Evolutionary conservation across 2,329 filamentous ascomycete genomes (phyloP), one percentile per base, ranked within the genome.

Genomic region (Diplodia mutila): DNA sequence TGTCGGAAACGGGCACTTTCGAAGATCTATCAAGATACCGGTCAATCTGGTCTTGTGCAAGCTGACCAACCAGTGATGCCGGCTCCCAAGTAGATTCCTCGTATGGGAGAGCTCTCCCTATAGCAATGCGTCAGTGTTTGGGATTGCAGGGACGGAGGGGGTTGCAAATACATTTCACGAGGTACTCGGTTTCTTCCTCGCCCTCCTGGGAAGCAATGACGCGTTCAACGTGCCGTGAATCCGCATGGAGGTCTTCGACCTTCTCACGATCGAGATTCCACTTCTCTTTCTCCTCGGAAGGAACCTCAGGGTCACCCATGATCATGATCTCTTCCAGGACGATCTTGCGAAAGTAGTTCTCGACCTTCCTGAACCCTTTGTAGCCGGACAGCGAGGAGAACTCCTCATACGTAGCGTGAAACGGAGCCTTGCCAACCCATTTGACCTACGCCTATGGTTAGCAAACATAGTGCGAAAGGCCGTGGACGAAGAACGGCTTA

Each of bases 221-320:
- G 73, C 95, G 89, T 79, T 99, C 95, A 37, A 97, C 93, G 73
- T 95, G 90, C 70, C 92, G 95, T 79, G 92, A 97, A 75, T 98
- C 94, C 70, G 91, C 90, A 63, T 96, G 86, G 2, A 93, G 91
- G 77, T 98, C 94, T 68, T 93, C 88, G 71, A 95, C 91, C 68
- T 93, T 89, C 80, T 99, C 95, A 61, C 93, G 91, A 75, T 98
- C 93, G n/a, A 99, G 87, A 77, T 93, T 92, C 85, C 94, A 97
- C 78, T 96, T 94, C 80, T 98, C 93, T 69, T 91, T 91, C 72
- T 94, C 92, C 80, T 98, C 93, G 0, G 91, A 90, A 14, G 91
- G 88, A 49, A 93, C 86, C 55, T 93, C 90, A 12, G 86, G 87
- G 42, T 92, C 91, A 72, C 90, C 77, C 39, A 75, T 73, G 59